Conservation (phyloP, 257 asterid genomes). For the Thymus mandschuricus region DNA sequence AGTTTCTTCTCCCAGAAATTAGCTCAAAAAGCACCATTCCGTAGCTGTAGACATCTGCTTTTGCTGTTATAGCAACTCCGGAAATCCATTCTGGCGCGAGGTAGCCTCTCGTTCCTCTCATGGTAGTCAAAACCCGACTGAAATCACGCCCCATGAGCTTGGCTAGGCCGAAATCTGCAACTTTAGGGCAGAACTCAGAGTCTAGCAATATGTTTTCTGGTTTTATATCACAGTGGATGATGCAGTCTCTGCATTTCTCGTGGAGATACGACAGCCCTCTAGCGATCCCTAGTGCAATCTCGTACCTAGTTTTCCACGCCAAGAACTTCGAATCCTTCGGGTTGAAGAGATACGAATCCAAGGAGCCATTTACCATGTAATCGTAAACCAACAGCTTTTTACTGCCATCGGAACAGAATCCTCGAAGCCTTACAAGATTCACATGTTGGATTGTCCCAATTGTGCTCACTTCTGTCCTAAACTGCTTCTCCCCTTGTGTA, state of each 20-base stretch:
- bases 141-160: conserved; percentile 58
- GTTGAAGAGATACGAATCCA: conserved; percentile 45
- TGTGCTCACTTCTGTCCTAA: conserved; percentile 52
- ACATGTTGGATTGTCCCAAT: conserved; percentile 54
- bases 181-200: conserved; percentile 42
- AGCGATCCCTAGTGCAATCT: conserved; percentile 48
- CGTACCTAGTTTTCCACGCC: conserved; percentile 48
- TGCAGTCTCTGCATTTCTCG: conserved; percentile 58
- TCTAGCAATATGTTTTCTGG: conserved; percentile 53
- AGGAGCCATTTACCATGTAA: conserved; percentile 50
- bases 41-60: conserved; percentile 54
- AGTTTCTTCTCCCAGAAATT: conserved; percentile 52
- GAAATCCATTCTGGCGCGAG: conserved; percentile 58
- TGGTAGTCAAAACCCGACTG: conserved; percentile 50
- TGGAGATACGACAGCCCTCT: conserved; percentile 55
- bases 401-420: conserved; percentile 50
- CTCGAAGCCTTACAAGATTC: conserved; percentile 56
- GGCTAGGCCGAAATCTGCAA: conserved; percentile 53
- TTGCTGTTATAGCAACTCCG: conserved; percentile 50
- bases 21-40: conserved; percentile 59
- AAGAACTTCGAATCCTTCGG: conserved; percentile 27
- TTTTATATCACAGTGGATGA: conserved; percentile 57
- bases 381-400: conserved; percentile 49
- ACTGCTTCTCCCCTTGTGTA: conserved; percentile 58
- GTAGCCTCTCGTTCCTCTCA: conserved; percentile 54